Percentiles rank a stretch among this genome's conserved stretches.
Evolutionary conservation across 768 basidiomycete species (phyloP).

Genomic region (Lactifluus pinguis): DNA sequence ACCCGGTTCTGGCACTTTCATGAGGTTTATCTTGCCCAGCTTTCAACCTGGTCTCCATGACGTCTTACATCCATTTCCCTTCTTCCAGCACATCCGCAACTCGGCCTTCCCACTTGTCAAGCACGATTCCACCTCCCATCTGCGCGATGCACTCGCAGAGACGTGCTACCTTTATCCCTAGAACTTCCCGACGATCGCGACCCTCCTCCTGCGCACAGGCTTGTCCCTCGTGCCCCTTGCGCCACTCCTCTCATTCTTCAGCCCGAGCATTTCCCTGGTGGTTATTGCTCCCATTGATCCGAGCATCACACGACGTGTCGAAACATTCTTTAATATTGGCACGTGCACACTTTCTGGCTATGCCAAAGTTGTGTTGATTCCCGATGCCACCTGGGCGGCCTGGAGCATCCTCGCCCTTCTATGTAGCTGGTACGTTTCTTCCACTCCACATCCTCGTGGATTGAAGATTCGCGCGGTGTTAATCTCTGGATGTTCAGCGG

Average conservation of each 20-base stretch:
- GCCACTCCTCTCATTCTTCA: slow-evolving; percentile 33
- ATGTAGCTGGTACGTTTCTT: too few relatives aligned
- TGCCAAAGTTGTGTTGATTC: slow-evolving; percentile 67
- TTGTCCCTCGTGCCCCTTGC: slow-evolving; percentile 70
- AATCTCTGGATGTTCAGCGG: too few relatives aligned
- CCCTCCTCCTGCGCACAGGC: slow-evolving; percentile 76
- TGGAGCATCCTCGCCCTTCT: slow-evolving; percentile 53
- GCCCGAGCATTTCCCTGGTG: slow-evolving; percentile 51
- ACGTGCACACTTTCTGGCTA: slow-evolving; percentile 61
- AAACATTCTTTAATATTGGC: slow-evolving; percentile 57
- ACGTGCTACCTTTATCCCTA: too few relatives aligned
- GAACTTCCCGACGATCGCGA: too few relatives aligned
- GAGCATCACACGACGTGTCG: slow-evolving; percentile 47
- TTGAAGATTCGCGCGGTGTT: too few relatives aligned
- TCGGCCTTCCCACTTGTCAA: slow-evolving; percentile 37
- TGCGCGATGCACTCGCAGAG: too few relatives aligned
- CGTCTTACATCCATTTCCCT: too few relatives aligned
- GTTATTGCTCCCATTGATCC: slow-evolving; percentile 34
- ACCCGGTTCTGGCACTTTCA: slow-evolving; percentile 82
- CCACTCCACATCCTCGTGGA: slow-evolving; percentile 42
- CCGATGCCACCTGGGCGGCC: slow-evolving; percentile 71
- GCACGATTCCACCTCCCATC: slow-evolving; percentile 27
- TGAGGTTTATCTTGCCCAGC: slow-evolving; percentile 72
- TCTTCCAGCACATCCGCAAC: too few relatives aligned
- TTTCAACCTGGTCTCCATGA: too few relatives aligned